phyloP scores from a whole-genome alignment of 768 basidiomycete species.

The Podaxis sp. region DNA sequence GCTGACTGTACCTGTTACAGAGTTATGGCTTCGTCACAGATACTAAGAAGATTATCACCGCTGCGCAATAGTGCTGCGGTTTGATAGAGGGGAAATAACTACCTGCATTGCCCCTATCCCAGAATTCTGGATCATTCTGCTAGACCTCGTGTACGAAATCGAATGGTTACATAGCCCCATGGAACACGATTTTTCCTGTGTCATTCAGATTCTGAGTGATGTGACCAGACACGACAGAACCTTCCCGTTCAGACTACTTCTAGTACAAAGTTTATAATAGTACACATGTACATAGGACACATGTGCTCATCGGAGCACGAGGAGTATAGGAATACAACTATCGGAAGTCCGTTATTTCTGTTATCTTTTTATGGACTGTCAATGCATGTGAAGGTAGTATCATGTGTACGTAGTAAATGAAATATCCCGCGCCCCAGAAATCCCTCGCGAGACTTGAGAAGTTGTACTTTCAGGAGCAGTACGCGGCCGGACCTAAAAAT shows the following conservation, averaged over 20 bases:
- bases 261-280: slow-evolving; percentile 9
- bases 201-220: neutral
- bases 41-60: slow-evolving; percentile 29
- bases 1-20: slow-evolving; percentile 28
- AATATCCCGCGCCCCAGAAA: neutral
- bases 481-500: slow-evolving; percentile 11
- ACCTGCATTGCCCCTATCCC: neutral
- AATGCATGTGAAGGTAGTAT: slow-evolving; percentile 4
- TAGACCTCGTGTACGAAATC: slow-evolving; percentile 7
- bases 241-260: neutral
- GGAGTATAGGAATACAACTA: slow-evolving; percentile 11
- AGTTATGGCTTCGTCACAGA: slow-evolving; percentile 54
- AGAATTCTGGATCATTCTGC: neutral
- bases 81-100: neutral
- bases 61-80: slow-evolving; percentile 17
- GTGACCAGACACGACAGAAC: neutral
- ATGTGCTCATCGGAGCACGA: neutral
- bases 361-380: neutral
- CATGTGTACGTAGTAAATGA: slow-evolving; percentile 1
- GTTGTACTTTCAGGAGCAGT: slow-evolving; percentile 1
- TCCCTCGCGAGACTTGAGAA: slow-evolving; percentile 1
- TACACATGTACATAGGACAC: slow-evolving; percentile 8
- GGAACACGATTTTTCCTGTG: neutral
- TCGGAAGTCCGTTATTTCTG: slow-evolving; percentile 1
- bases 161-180: neutral